Evolutionary conservation across 441 rosid genomes (phyloP), one percentile per base, ranked within the genome.

Genomic region (Iberis amara): DNA sequence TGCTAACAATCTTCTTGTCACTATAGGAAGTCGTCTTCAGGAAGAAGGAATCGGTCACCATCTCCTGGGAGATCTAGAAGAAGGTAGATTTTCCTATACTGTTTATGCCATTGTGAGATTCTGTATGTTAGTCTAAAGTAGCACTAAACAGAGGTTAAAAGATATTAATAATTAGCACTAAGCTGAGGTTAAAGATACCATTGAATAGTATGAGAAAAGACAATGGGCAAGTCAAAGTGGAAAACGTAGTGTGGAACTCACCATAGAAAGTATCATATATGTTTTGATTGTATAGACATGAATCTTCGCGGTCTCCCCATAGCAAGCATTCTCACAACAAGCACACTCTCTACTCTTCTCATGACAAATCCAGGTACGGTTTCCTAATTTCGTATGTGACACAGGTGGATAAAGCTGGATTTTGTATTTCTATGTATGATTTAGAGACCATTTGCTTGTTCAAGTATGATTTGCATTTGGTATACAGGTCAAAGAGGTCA

Each of bases 321-420:
- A 84, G 96, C 90, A 92, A 84, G 96, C 88, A 81, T 81, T 86
- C 94, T 82, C 85, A 84, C 78, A 84, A 78, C 92, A 89, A 92
- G 81, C 84, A 89, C 68, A 84, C 84, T 76, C 92, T 86, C 81
- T 81, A 86, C 76, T 82, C 96, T 80, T 89, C 99, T 86, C 79
- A 79, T 81, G 92, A 82, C 68, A 71, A 52, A 24, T 59, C 76
- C 66, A 81, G 86, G 95, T 84, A 80, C 68, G 65, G 45, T 65
- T 21, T 73, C 62, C 13, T 31, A 61, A 40, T 43, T 55, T 52
- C 57, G 62, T 77, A 70, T 63, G 21, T 69, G 54, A 60, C 83
- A 85, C 83, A 85, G 95, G 97, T 85, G 95, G 78, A 73, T 21
- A 28, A 39, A 71, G 61, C 62, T 33, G 33, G 40, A 52, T 32